Conservation (phyloP, 202 grass and related monocot species). For the Zoysia matrella region DNA sequence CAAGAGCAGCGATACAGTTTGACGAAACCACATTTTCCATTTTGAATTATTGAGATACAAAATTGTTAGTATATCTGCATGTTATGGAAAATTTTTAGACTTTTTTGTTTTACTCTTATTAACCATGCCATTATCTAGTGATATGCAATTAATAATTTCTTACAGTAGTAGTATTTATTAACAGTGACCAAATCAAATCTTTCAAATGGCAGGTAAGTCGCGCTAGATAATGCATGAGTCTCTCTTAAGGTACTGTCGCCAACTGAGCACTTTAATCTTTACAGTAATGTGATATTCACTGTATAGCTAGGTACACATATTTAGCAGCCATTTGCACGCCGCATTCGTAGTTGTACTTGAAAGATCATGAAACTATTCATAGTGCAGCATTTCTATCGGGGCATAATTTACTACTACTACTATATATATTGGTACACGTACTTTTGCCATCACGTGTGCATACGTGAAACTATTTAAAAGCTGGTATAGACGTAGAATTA, state of each 20-base stretch:
- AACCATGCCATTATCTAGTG: neutral
- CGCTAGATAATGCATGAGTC: too few relatives aligned
- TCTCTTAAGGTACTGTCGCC: neutral
- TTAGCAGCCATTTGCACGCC: neutral
- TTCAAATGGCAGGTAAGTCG: too few relatives aligned
- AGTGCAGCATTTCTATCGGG: constrained; percentile 6
- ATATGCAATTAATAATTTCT: neutral
- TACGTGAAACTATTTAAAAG: constrained; percentile 39
- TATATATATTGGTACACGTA: neutral
- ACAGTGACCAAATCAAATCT: too few relatives aligned
- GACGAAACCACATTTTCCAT: neutral
- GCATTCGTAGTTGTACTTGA: constrained; percentile 30
- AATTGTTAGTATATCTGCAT: neutral
- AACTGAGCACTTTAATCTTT: neutral
- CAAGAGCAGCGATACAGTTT: too few relatives aligned
- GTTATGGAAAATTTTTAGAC: neutral
- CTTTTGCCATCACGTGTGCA: constrained; percentile 49
- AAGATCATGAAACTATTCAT: constrained; percentile 33
- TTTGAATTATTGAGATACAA: neutral
- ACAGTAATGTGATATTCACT: neutral
- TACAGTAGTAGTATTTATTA: neutral
- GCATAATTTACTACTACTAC: constrained; percentile 13
- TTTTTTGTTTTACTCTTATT: neutral
- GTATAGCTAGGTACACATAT: neutral
- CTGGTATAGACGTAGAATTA: neutral